Evolutionary conservation across 495 filamentous ascomycete genomes (phyloP).

Genomic region (Daldinia loculata): DNA sequence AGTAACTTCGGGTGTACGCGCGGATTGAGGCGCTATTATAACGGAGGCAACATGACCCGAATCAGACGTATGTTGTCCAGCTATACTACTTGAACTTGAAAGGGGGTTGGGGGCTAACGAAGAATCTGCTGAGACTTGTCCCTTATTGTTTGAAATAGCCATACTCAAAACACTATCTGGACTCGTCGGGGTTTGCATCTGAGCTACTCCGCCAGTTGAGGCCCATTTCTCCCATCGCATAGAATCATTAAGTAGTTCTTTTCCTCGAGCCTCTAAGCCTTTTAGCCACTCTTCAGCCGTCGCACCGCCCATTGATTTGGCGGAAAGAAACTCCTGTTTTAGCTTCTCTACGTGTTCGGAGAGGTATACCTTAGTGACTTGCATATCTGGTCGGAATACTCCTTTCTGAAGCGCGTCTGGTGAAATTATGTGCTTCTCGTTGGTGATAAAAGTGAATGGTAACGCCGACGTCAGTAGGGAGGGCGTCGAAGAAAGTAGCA

Average conservation of each 20-base stretch:
- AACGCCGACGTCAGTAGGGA: slow-evolving; percentile 67
- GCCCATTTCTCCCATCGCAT: slow-evolving; percentile 78
- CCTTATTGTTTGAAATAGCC: slow-evolving; percentile 7
- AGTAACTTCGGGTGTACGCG: not conserved
- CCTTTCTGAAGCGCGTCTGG: slow-evolving; percentile 59
- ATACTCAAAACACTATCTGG: not conserved
- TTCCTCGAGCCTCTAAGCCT: slow-evolving; percentile 69
- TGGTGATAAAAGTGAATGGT: slow-evolving; percentile 69
- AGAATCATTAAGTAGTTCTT: slow-evolving; percentile 62
- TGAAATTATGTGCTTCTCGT: slow-evolving; percentile 63
- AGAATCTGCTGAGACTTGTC: not conserved
- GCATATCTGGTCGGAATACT: slow-evolving; percentile 54
- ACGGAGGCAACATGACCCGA: not conserved
- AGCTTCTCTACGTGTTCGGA: slow-evolving; percentile 65
- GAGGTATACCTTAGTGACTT: slow-evolving; percentile 69
- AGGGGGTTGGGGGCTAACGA: slow-evolving; percentile 4
- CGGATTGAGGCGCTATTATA: not conserved
- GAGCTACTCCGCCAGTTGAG: slow-evolving; percentile 54
- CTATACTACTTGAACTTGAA: not conserved
- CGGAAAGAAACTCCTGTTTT: slow-evolving; percentile 63
- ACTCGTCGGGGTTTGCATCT: slow-evolving; percentile 44
- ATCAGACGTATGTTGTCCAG: not conserved
- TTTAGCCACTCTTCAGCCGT: slow-evolving; percentile 78
- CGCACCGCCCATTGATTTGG: slow-evolving; percentile 65
- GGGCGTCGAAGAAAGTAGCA: slow-evolving; percentile 67